phyloP scores from a whole-genome alignment of 257 asterid genomes.

The Nicotiana noctiflora region DNA sequence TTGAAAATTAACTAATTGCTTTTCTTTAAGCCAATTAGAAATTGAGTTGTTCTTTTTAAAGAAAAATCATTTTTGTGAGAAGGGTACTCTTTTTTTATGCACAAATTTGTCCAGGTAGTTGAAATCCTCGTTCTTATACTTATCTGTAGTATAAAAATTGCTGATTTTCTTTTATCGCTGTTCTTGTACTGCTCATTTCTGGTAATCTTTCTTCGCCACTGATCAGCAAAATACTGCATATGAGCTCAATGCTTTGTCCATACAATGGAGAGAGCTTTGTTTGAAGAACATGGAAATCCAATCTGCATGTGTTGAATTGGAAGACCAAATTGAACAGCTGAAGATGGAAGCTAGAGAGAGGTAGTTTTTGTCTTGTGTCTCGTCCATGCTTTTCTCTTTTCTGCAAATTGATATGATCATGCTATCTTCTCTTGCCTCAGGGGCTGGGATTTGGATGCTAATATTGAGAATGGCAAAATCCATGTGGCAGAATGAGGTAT shows the following conservation, averaged over 20 bases:
- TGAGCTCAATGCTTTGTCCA: conserved; percentile 80
- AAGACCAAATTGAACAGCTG: conserved; percentile 48
- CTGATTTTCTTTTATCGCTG: no score
- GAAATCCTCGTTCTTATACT: no score
- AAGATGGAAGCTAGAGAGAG: conserved; percentile 53
- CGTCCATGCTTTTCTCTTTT: neutral
- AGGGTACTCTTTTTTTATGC: no score
- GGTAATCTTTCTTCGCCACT: neutral
- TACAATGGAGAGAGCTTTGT: conserved; percentile 95
- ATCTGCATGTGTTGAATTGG: conserved; percentile 64
- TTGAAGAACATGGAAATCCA: conserved; percentile 81
- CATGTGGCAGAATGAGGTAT: conserved; percentile 28
- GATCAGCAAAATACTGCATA: conserved; percentile 88
- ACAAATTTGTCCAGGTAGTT: no score
- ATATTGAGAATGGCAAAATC: conserved; percentile 39
- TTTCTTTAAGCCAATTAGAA: no score
- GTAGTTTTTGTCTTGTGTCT: conserved; percentile 24
- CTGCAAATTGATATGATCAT: conserved; percentile 8
- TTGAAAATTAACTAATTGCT: no score
- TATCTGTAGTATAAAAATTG: no score
- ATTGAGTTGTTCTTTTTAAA: no score
- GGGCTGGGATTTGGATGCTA: conserved; percentile 63
- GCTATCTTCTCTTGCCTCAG: conserved; percentile 24
- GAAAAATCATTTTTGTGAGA: no score
- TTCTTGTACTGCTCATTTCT: no score